phyloP scores from a whole-genome alignment of 2,329 filamentous ascomycete genomes.

The Lachnellula subtilissima region DNA sequence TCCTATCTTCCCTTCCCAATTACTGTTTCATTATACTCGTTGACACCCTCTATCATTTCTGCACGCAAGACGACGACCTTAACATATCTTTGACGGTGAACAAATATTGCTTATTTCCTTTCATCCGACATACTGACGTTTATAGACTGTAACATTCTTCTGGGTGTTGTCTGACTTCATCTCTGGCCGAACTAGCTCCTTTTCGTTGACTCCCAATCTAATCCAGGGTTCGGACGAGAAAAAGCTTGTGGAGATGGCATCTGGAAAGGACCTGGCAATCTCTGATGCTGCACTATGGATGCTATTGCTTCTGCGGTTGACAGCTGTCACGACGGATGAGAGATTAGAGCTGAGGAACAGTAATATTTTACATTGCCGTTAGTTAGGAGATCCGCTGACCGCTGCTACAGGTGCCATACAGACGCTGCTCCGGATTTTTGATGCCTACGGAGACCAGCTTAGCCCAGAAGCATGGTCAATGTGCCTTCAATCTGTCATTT shows the following conservation, averaged over 20 bases:
- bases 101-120: conserved; percentile 6
- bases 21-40: conserved; percentile 73
- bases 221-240: conserved; percentile 52
- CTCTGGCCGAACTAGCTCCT: conserved; percentile 52
- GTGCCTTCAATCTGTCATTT: conserved; percentile 75
- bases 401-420: conserved; percentile 64
- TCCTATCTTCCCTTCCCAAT: conserved; percentile 67
- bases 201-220: conserved; percentile 54
- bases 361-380: conserved; percentile 17
- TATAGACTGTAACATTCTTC: conserved; percentile 83
- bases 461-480: conserved; percentile 76
- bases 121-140: conserved; percentile 14
- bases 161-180: conserved; percentile 93
- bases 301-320: conserved; percentile 66
- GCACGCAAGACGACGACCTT: conserved; percentile 82
- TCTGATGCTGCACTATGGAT: conserved; percentile 75
- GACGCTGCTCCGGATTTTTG: conserved; percentile 84
- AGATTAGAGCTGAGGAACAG: conserved; percentile 75
- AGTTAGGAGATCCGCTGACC: not conserved
- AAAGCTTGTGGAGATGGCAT: conserved; percentile 53
- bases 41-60: conserved; percentile 84
- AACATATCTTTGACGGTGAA: conserved; percentile 88
- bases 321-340: conserved; percentile 65
- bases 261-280: conserved; percentile 52
- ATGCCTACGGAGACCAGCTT: conserved; percentile 80